Evolutionary conservation across 2,329 filamentous ascomycete genomes (phyloP).

Genomic region (Trichoderma asperellum): DNA sequence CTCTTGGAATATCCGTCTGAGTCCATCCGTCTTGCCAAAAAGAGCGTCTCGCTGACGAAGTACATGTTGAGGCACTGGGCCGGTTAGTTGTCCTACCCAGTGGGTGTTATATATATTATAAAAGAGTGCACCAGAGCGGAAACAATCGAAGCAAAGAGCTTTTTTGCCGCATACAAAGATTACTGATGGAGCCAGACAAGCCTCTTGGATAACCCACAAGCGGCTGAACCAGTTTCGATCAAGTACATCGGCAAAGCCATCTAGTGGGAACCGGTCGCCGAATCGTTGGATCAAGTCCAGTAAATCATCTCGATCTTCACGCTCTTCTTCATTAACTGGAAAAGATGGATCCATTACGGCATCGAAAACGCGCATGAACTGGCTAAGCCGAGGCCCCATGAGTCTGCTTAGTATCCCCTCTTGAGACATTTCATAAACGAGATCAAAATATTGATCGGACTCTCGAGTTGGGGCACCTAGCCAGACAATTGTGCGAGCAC

Average conservation of each 20-base stretch:
- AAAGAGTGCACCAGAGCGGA: constrained; percentile 36
- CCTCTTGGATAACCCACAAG: constrained; percentile 44
- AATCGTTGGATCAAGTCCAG: constrained; percentile 34
- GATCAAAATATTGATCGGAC: constrained; percentile 34
- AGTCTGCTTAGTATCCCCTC: constrained; percentile 35
- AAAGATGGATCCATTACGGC: constrained; percentile 37
- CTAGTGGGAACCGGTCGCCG: constrained; percentile 35
- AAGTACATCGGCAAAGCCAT: constrained; percentile 37
- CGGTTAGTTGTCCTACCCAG: constrained; percentile 33
- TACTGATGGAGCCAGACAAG: constrained; percentile 35
- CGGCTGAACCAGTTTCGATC: constrained; percentile 40
- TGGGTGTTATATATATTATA: constrained; percentile 40
- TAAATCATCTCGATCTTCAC: constrained; percentile 38
- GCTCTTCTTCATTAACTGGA: constrained; percentile 30
- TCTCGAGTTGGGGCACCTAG: constrained; percentile 35
- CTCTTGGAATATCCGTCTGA: constrained; percentile 38
- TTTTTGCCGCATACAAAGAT: constrained; percentile 38
- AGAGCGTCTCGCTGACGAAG: constrained; percentile 32
- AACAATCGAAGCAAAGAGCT: constrained; percentile 36
- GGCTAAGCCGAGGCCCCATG: constrained; percentile 34
- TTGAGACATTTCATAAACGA: constrained; percentile 28
- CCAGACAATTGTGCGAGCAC: constrained; percentile 37
- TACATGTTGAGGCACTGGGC: constrained; percentile 29
- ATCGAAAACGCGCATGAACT: constrained; percentile 37
- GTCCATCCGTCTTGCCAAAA: constrained; percentile 32